A percentile compares a stretch with the other conserved stretches of the same genome.
phyloP scores from a whole-genome alignment of 1,139 yeast genomes.

The Entelexis paramagnoliae region DNA sequence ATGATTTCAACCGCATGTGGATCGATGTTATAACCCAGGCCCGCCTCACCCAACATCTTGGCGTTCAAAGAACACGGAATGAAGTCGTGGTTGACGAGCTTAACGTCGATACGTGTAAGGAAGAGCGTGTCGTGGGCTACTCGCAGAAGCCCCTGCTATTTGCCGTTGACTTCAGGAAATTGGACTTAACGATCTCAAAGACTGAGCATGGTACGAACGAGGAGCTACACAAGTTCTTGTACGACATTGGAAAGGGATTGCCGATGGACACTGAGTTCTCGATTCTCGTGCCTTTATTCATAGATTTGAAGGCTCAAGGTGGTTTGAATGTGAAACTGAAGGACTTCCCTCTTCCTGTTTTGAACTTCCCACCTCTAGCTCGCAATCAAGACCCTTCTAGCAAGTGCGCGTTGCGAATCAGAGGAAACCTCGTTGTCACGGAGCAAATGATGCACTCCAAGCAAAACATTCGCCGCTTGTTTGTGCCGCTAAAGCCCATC shows the following conservation, averaged over 20 bases:
- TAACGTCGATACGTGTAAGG: constrained; percentile 38
- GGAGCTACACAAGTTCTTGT: constrained; percentile 49
- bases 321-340: constrained; percentile 49
- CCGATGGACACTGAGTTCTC: constrained; percentile 64
- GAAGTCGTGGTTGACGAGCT: constrained; percentile 27
- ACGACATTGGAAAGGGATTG: constrained; percentile 70
- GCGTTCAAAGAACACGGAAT: constrained; percentile 43
- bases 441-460: constrained; percentile 42
- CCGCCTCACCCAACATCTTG: constrained; percentile 33
- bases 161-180: constrained; percentile 44
- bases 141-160: constrained; percentile 56
- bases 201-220: constrained; percentile 46
- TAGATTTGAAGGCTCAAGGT: constrained; percentile 39
- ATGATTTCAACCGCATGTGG: constrained; percentile 65
- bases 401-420: constrained; percentile 31
- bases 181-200: constrained; percentile 44
- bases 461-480: constrained; percentile 48
- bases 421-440: constrained; percentile 47
- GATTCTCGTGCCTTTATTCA: constrained; percentile 52
- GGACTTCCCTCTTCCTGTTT: constrained; percentile 57
- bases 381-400: constrained; percentile 31
- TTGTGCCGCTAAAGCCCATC: constrained; percentile 52
- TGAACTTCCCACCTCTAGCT: constrained; percentile 35
- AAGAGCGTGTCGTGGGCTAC: constrained; percentile 50
- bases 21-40: constrained; percentile 34